phyloP scores from a whole-genome alignment of 345 rosid genomes.

The Hirschfeldia incana region DNA sequence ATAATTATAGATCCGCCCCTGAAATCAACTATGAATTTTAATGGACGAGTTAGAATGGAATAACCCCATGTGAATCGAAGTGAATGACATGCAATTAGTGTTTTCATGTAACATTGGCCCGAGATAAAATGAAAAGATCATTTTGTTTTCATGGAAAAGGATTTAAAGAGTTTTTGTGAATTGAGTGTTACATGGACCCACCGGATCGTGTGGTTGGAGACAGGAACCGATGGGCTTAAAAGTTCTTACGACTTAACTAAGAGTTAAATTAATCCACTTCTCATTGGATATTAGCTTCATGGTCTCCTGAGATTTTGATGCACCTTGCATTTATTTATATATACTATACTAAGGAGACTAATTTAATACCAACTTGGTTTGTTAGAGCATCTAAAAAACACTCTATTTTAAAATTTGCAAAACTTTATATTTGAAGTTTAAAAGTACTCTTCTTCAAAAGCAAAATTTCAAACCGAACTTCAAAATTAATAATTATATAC shows the following conservation, averaged over 20 bases:
- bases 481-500: no score
- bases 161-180: slow-evolving; percentile 27
- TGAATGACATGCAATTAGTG: background rate
- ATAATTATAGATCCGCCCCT: no score
- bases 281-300: slow-evolving; percentile 38
- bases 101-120: slow-evolving; percentile 1
- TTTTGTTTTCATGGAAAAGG: background rate
- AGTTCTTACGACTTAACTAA: slow-evolving; percentile 36
- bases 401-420: no score
- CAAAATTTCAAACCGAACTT: no score
- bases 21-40: background rate
- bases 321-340: slow-evolving; percentile 15
- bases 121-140: background rate
- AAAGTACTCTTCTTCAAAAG: no score
- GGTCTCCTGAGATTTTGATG: slow-evolving; percentile 27
- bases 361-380: slow-evolving; percentile 21
- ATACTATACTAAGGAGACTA: background rate
- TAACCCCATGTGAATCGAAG: background rate
- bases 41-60: slow-evolving; percentile 1
- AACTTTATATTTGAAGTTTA: no score
- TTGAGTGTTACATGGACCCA: slow-evolving; percentile 37
- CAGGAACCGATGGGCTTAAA: slow-evolving; percentile 42
- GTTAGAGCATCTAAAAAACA: background rate
- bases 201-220: slow-evolving; percentile 29
- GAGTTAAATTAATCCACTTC: slow-evolving; percentile 14